Base-by-base conservation (phyloP, 1,284 basidiomycete species). In the Irpex rosettiformis region DNA sequence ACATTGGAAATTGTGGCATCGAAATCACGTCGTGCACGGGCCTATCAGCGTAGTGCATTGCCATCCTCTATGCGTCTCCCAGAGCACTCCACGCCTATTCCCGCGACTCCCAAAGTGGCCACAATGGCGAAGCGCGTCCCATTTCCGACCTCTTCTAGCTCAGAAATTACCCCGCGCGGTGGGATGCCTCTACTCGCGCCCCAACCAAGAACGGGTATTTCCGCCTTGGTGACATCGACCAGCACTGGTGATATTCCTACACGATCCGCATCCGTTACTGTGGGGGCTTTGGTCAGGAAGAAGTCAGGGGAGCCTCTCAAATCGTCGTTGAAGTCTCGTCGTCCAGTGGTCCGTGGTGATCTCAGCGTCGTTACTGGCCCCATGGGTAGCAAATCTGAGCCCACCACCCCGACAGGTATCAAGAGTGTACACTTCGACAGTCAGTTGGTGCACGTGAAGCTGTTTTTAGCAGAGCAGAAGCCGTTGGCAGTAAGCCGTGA, bases 361-460 rank as follows among this genome's bases (percentile, higher is more conserved):
- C 71, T 87, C 13, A 76, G 80, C 3, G 77, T 87, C 56, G 69
- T 82, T 62, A 84, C 79, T 21, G 70, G 73, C 47, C 68, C 73
- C 16, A 57, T 69, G 7, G 67, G 77, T 51, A 79, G 78, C 65
- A 81, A 85, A 73, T 84, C 82, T 71, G 83, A 83, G 63, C 83
- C 87, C 5, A 76, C 72, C 42, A 84, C 85, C 43, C 83, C 85
- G 45, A 81, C 80, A 57, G 13, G 48, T 63, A 65, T 81, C 73
- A 96, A 96, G 73, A 87, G 85, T 33, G 96, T 99, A 7, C 94
- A 98, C 69, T 99, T 99, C 65, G 93, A 97, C 74, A 73, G 88
- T 4, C 84, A 96, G 70, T 84, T 98, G 57, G 96, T 97, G 72
- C 89, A 89, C 61, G 91, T 98, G 66, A 96, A 95, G 74, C 81